Evolutionary conservation across 805 yeast genomes (phyloP), one percentile per base, ranked within the genome.

Genomic region (Scheffersomyces amazonensis): DNA sequence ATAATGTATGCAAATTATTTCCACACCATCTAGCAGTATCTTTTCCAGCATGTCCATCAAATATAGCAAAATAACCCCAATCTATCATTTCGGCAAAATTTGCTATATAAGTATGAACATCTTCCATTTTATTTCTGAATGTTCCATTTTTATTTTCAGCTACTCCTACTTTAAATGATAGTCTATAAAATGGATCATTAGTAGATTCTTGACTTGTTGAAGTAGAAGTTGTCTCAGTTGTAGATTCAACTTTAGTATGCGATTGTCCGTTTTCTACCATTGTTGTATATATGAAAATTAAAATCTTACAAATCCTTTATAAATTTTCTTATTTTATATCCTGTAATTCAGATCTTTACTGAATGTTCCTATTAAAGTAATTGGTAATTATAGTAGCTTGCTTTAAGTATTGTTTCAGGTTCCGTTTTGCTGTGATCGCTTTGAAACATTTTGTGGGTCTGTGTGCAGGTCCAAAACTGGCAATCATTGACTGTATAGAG

Each of bases 1-100:
- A 57, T 21, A 84, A 62, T 17, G 80, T 67, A 56, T 91, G 97
- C 40, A 91, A 60, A 51, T 85, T 80, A 45, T 87, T 81, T 0
- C 96, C 95, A 66, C 97, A 89, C 95, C 96, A 90, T 52, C 91
- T 78, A 1, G 99, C 95, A 7, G 95, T 83, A 48, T 81, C 87
- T 39, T 80, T 80, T 16, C 99, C 99, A 2, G 98, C 98, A 64
- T 91, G 99, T 9, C 99, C 99, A 62, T 91, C 99, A 62, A 89
- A 91, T 1, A 91, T 75, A 13, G 95, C 98, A 73, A 91, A 89
- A 57, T 87, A 91, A 2, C 96, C 98, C 84, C 96, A 85, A 58
- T 89, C 96, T 21, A 84, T 67, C 40, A 88, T 61, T 49, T 87
- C 95, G n/a, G 90, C 93, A 67, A 86, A 90, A 66, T 90, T 89